Evolutionary conservation across 345 rosid species (phyloP).

Genomic region (Corchorus olitorius): DNA sequence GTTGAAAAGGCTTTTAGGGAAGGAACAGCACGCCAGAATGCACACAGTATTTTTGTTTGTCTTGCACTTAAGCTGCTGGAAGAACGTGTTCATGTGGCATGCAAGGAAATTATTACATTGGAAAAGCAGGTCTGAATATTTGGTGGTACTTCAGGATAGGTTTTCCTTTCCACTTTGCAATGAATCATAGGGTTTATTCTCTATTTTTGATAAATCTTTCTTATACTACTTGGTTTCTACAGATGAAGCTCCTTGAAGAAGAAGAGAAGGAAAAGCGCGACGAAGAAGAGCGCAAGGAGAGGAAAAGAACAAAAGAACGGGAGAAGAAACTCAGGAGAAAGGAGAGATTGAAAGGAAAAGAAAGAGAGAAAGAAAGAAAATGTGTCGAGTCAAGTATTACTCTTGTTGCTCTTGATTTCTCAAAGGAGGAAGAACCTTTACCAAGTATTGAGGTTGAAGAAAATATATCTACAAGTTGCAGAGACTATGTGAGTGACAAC

Average conservation of each 20-base stretch:
- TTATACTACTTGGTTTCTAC: constrained; percentile 29
- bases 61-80: constrained; percentile 83
- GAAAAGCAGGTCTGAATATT: constrained; percentile 81
- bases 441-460: constrained; percentile 41
- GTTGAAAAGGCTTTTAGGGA: constrained; percentile 98
- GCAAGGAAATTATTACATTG: constrained; percentile 87
- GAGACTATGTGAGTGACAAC: constrained; percentile 22
- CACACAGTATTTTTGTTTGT: constrained; percentile 94
- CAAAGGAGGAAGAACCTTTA: constrained; percentile 50
- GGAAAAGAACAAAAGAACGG: constrained; percentile 84
- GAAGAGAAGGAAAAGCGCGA: constrained; percentile 96
- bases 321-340: constrained; percentile 93
- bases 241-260: constrained; percentile 93
- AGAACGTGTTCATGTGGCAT: constrained; percentile 92
- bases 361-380: constrained; percentile 65
- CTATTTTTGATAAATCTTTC: constrained; percentile 3
- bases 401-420: constrained; percentile 26
- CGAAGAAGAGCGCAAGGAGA: constrained; percentile 91
- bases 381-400: constrained; percentile 35
- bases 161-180: constrained; percentile 6
- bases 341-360: constrained; percentile 92
- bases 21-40: constrained; percentile 97
- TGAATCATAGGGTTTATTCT: not conserved
- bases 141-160: constrained; percentile 14
- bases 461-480: not conserved